Percentiles rank a stretch among this genome's conserved stretches.
phyloP scores from a whole-genome alignment of 2,329 filamentous ascomycete genomes.

The Cercospora canescens region DNA sequence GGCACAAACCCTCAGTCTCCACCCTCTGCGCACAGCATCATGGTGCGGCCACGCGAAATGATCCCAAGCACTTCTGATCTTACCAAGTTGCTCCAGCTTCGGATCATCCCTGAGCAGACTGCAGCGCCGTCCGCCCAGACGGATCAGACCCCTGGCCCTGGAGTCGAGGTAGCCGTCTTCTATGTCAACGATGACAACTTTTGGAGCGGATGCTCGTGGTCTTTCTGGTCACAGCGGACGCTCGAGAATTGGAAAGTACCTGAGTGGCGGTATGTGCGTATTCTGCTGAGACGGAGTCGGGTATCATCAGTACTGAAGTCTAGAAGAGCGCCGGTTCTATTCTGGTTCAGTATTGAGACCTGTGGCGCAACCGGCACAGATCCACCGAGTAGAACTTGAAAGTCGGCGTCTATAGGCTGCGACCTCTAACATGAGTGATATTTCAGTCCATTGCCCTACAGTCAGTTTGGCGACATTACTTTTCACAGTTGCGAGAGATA shows the following conservation, averaged over 20 bases:
- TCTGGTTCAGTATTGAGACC: too few relatives aligned
- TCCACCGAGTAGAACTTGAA: not conserved
- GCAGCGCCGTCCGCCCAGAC: constrained; percentile 38
- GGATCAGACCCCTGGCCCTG: constrained; percentile 37
- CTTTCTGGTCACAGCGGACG: constrained; percentile 43
- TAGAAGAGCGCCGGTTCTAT: not conserved
- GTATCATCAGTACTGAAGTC: not conserved
- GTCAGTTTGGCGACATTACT: not conserved
- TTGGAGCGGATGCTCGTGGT: constrained; percentile 43
- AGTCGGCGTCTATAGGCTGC: not conserved
- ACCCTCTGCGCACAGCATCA: constrained; percentile 31
- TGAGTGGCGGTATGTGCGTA: constrained; percentile 31
- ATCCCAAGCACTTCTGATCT: constrained; percentile 41
- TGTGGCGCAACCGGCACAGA: not conserved
- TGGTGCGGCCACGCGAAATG: constrained; percentile 39
- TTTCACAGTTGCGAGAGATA: constrained; percentile 6
- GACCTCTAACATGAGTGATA: not conserved
- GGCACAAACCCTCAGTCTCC: constrained; percentile 39
- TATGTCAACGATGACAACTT: constrained; percentile 40
- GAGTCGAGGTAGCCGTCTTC: constrained; percentile 42
- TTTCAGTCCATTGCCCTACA: constrained; percentile 14
- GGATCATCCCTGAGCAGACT: constrained; percentile 42
- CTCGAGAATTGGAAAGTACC: constrained; percentile 38
- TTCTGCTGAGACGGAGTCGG: not conserved
- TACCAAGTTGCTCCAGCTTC: constrained; percentile 37